Conservation (phyloP, 139 green algal genomes). For the Dunaliella primolecta region DNA sequence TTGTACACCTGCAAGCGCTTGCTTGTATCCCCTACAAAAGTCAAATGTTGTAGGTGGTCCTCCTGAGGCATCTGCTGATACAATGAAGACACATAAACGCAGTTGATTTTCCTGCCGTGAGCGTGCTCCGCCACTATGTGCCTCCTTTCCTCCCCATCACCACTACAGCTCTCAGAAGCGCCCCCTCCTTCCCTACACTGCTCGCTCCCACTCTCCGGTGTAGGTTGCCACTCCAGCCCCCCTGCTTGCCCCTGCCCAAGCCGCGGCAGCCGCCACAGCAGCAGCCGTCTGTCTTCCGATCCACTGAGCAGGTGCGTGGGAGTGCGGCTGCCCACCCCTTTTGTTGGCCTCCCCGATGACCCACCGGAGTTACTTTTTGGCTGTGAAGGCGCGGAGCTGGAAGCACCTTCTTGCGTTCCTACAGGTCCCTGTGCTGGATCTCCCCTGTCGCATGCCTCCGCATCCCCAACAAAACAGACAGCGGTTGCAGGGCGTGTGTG, state of each 20-base stretch:
- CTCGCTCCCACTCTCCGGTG: neutral
- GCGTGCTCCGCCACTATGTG: neutral
- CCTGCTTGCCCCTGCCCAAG: neutral
- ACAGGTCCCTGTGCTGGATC: neutral
- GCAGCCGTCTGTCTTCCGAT: neutral
- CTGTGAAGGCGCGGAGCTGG: neutral
- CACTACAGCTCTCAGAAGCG: too few species aligned
- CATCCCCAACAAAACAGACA: conserved; percentile 8
- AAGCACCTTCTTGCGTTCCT: neutral
- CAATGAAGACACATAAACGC: neutral
- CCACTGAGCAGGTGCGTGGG: neutral
- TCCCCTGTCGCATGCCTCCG: neutral
- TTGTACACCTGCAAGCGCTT: neutral
- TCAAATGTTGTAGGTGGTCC: neutral
- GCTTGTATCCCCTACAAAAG: conserved; percentile 6
- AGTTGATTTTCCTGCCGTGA: neutral
- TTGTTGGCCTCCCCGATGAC: neutral
- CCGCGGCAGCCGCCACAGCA: neutral
- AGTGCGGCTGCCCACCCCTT: neutral
- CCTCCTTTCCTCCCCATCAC: neutral
- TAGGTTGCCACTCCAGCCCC: neutral
- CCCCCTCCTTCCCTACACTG: neutral
- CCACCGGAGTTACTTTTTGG: too few species aligned
- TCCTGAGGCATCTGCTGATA: too few species aligned
- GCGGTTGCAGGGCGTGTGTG: neutral